Percentiles rank a stretch among this genome's conserved stretches.
These are phyloP conservation scores for Annulohypoxylon moriforme DNA, from an alignment of 495 filamentous ascomycete genomes.

Conservation along the genomic window DNA sequence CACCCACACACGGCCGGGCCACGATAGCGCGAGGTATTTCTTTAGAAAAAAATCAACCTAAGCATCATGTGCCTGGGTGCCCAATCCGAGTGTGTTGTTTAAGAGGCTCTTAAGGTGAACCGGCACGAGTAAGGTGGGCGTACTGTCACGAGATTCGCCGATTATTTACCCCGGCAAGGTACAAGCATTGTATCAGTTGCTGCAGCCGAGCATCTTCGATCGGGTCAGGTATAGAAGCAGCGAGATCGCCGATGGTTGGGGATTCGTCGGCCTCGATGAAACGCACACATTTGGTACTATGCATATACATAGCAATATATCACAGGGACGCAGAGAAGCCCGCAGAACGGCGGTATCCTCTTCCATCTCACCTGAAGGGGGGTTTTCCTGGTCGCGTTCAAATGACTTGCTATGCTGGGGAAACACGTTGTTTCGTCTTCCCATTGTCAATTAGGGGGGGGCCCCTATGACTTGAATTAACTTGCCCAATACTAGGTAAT, in stretches of 20 bases:
- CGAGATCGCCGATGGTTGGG: slow-evolving; percentile 43
- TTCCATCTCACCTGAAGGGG: slow-evolving; percentile 6
- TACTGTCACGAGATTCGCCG: slow-evolving; percentile 38
- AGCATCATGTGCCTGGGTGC: slow-evolving; percentile 20
- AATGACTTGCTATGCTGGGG: slow-evolving; percentile 6
- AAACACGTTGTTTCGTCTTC: slow-evolving; percentile 18
- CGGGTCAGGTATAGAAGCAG: slow-evolving; percentile 28
- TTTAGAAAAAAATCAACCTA: slow-evolving; percentile 15
- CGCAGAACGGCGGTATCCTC: slow-evolving; percentile 13
- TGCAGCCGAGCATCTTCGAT: slow-evolving; percentile 38
- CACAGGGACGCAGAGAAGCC: slow-evolving; percentile 21
- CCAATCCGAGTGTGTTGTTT: slow-evolving; percentile 26
- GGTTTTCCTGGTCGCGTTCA: slow-evolving; percentile 4
- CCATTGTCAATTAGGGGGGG: slow-evolving; percentile 18
- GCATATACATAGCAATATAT: slow-evolving; percentile 38
- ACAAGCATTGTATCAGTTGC: slow-evolving; percentile 26
- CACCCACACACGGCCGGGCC: slow-evolving; percentile 10
- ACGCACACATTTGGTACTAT: slow-evolving; percentile 27
- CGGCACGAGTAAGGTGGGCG: slow-evolving; percentile 27
- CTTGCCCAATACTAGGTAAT: slow-evolving; percentile 22
- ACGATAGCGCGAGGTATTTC: slow-evolving; percentile 18
- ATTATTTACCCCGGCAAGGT: slow-evolving; percentile 34
- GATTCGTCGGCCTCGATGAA: slow-evolving; percentile 32
- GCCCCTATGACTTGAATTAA: slow-evolving; percentile 14
- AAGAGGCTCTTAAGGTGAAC: slow-evolving; percentile 47